Base-by-base conservation (phyloP, 768 basidiomycete species). In the Pisolithus sp. region DNA sequence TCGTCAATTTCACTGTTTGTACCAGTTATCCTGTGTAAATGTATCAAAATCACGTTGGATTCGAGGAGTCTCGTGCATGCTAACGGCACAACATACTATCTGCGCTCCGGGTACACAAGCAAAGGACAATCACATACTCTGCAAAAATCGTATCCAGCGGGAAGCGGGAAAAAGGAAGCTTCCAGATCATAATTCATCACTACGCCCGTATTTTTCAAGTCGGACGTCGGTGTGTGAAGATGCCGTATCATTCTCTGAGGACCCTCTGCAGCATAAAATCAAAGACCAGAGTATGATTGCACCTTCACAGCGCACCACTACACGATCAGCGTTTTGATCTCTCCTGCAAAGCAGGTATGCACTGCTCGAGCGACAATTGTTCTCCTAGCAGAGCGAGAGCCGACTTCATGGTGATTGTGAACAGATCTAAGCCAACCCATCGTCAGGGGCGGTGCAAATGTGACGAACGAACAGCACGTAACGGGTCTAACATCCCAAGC, bases 241-340 rank as follows among this genome's bases (percentile, higher is more conserved):
- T 23, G 39, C 79, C 64, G 82, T 55, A 84, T 83, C 7, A 81
- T 83, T 53, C 79, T 73, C 81, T 83, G 54, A 20, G 57, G 24
- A 17, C 13, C 4, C 17, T 66, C 12, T 62, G 55, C 18, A 18
- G 12, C 36, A 8, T 30, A 15, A 48, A 38, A 30, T 31, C n/a
- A 46, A 12, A 18, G 24, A 48, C 31, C 4, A 15, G 9, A n/a
- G 41, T 21, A 30, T 59, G 24, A 44, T 15, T 36, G 10, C 57
- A 86, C 88, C 73, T 88, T 90, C 49, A 90, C 84, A 24, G 81
- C 73, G 5, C 88, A 84, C 88, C 88, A 91, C 62, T 89, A 85
- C 26, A 82, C 67, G 36, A 86, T 70, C 46, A 89, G 74, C 46
- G 76, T 76, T 66, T 81, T 82, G 89, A 77, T 24, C 88, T 79